Base-by-base conservation (phyloP, 2,329 filamentous ascomycete genomes). In the Aspergillus spinulosporus region DNA sequence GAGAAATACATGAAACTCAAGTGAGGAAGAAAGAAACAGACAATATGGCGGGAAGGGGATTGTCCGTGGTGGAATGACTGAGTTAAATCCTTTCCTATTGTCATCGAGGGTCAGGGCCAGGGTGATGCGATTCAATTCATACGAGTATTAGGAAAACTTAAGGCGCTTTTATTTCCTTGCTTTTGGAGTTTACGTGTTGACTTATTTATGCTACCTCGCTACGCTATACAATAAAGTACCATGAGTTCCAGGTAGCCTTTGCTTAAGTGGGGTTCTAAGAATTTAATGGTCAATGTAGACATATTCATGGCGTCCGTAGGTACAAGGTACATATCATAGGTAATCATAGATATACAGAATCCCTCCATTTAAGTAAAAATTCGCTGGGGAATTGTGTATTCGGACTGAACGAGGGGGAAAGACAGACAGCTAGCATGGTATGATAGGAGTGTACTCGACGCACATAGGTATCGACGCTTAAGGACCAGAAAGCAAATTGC, bases 111-210 rank as follows among this genome's bases (percentile, higher is more conserved):
- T 32, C 36, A n/a, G 21, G 14, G 14, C 28, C 46, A 21, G 36
- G 36, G 37, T 26, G 26, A 50, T 50, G 34, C 47, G 8, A 36
- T 39, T 50, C 48, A 29, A 49, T 49, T 49, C 29, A 50, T 43
- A 46, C 36, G 50, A 52, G 34, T 40, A 32, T 39, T 47, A 47
- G 43, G 50, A 52, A 52, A 52, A 52, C 34, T 37, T 37, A 37
- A 43, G 50, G 50, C 50, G 50, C 50, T 39, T 37, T 46, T 39
- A 2, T 46, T 36, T 36, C 37, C 32, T 15, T 2, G 4, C 2
- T 52, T 40, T 52, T 52, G 50, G 50, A 52, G 50, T 52, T 46
- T 46, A 8, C 39, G 32, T 39, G 31, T 39, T 32, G n/a, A 12
- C 21, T 50, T 39, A 21, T 12, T 50, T 40, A 39, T 47, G 31